A percentile compares a stretch with the other conserved stretches of the same genome.
Evolutionary conservation across 2,329 filamentous ascomycete species (phyloP).

Genomic region (Hymenoscyphus fraxineus): DNA sequence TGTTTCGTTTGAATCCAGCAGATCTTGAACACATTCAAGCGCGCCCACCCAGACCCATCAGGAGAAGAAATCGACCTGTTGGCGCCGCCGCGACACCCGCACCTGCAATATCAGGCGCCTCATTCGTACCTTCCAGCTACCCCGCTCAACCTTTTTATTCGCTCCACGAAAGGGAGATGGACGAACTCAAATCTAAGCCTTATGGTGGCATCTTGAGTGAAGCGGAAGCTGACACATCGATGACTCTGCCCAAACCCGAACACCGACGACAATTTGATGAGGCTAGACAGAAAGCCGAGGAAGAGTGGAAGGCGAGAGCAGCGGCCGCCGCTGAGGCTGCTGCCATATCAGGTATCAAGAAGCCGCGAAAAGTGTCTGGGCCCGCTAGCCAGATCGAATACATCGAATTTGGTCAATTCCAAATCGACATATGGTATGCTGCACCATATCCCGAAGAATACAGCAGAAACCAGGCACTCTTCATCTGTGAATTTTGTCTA

Average conservation of each 20-base stretch:
- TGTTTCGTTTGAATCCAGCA: conserved; percentile 53
- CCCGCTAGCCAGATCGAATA: conserved; percentile 96
- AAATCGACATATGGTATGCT: conserved; percentile 99
- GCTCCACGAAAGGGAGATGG: conserved; percentile 82
- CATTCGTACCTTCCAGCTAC: conserved; percentile 44
- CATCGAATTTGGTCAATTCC: conserved; percentile 95
- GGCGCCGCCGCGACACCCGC: conserved; percentile 22
- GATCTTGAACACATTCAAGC: conserved; percentile 60
- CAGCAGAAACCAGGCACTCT: conserved; percentile 91
- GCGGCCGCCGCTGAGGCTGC: conserved; percentile 63
- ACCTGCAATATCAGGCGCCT: conserved; percentile 36
- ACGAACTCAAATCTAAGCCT: conserved; percentile 86
- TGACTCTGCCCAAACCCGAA: conserved; percentile 74
- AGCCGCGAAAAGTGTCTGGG: conserved; percentile 71
- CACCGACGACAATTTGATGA: conserved; percentile 87
- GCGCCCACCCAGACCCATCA: conserved; percentile 53
- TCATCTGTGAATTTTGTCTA: conserved; percentile 98
- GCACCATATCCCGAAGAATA: conserved; percentile 98
- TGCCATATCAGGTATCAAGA: conserved; percentile 59
- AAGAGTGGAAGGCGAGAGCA: conserved; percentile 76
- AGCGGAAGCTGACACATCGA: conserved; percentile 83
- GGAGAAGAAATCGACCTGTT: conserved; percentile 44
- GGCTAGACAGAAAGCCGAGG: conserved; percentile 85
- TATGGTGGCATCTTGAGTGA: conserved; percentile 93
- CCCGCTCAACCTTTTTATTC: conserved; percentile 74